Conservation (phyloP, 1,139 yeast species). For the Geotrichum cucujoidarum region DNA sequence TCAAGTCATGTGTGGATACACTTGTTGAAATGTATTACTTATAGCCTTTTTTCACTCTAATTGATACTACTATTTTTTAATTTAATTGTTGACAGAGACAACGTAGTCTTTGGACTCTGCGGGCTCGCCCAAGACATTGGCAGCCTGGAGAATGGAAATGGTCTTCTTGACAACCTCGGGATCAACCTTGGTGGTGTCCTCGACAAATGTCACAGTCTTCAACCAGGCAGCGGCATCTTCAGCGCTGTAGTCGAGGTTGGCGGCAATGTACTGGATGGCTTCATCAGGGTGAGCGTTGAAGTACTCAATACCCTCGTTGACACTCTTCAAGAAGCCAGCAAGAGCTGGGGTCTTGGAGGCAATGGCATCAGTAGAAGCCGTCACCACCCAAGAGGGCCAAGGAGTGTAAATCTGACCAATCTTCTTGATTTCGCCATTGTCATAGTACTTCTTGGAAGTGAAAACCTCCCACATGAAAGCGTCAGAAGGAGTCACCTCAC, state of each 20-base stretch:
- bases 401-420: conserved; percentile 91
- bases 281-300: conserved; percentile 59
- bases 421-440: conserved; percentile 67
- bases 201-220: conserved; percentile 63
- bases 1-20: background rate
- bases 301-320: conserved; percentile 63
- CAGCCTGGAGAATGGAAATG: conserved; percentile 50
- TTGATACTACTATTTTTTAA: background rate
- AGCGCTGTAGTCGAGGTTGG: conserved; percentile 65
- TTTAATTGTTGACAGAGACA: conserved; percentile 4
- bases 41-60: background rate
- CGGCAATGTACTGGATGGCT: conserved; percentile 59
- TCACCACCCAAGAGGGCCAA: conserved; percentile 93
- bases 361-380: conserved; percentile 43
- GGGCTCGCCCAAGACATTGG: conserved; percentile 47
- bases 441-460: conserved; percentile 82
- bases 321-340: conserved; percentile 46
- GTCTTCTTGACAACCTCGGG: conserved; percentile 53
- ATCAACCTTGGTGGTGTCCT: conserved; percentile 48
- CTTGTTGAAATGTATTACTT: background rate
- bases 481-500: conserved; percentile 48
- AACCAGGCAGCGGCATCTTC: conserved; percentile 80
- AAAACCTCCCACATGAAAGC: conserved; percentile 97
- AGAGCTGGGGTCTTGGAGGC: conserved; percentile 34
- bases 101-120: conserved; percentile 25